Percentiles rank a stretch among this genome's conserved stretches.
Evolutionary conservation across 78 protist genomes (phyloP).

Genomic region (Speleostelium caveatum): DNA sequence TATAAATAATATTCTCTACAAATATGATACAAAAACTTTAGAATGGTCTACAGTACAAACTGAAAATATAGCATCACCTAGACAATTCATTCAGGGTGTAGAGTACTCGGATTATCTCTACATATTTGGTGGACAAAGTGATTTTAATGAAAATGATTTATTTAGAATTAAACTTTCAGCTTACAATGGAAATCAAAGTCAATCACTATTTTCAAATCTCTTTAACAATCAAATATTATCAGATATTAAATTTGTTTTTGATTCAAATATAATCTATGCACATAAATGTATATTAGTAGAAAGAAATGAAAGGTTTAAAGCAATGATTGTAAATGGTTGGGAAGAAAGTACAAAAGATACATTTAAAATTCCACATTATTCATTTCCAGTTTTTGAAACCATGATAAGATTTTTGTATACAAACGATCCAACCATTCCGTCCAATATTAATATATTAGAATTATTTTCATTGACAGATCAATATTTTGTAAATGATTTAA

Average conservation of each 20-base stretch:
- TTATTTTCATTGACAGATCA: conserved; percentile 32
- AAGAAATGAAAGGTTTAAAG: conserved; percentile 46
- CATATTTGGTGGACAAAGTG: conserved; percentile 54
- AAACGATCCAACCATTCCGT: neutral
- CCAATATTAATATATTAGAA: conserved; percentile 24
- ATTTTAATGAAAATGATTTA: conserved; percentile 49
- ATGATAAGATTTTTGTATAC: conserved; percentile 24
- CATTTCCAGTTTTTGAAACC: conserved; percentile 8
- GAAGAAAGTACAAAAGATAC: conserved; percentile 22
- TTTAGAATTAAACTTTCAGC: neutral
- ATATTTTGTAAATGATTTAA: conserved; percentile 36
- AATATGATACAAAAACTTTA: conserved; percentile 31
- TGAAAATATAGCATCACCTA: neutral
- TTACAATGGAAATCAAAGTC: too few relatives aligned
- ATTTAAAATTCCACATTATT: neutral
- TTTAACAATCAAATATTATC: conserved; percentile 31
- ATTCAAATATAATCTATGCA: conserved; percentile 24
- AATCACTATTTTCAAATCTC: neutral
- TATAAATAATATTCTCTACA: neutral
- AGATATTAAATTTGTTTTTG: conserved; percentile 28
- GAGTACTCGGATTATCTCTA: neutral
- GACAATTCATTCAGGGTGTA: conserved; percentile 16
- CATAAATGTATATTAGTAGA: conserved; percentile 51
- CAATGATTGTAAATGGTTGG: conserved; percentile 54
- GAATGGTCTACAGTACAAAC: neutral